A percentile compares a stretch with the other conserved stretches of the same genome.
Conservation (phyloP, 805 yeast genomes). For the Candida awuae region DNA sequence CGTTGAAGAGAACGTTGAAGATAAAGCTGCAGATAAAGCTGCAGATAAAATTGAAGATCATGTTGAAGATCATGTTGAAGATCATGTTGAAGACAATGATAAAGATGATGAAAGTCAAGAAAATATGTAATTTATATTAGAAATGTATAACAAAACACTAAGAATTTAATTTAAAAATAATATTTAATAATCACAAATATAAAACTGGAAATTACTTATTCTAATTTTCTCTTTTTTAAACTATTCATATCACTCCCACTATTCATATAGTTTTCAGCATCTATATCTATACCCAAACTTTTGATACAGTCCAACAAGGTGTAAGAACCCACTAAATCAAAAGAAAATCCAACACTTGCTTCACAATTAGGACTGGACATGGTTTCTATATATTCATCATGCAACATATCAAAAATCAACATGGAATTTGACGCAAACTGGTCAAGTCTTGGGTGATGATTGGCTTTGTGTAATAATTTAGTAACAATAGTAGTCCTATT, state of each 20-base stretch:
- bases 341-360: constrained; percentile 4
- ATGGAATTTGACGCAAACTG: constrained; percentile 7
- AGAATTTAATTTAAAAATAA: too few species aligned
- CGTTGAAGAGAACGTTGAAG: background rate
- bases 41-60: background rate
- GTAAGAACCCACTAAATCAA: constrained; percentile 1
- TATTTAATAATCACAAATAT: too few species aligned
- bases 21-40: background rate
- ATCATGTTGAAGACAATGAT: background rate
- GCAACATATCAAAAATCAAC: constrained; percentile 10
- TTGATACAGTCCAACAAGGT: constrained; percentile 7
- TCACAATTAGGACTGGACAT: background rate
- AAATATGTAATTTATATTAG: background rate
- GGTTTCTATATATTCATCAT: constrained; percentile 8
- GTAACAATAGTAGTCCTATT: constrained; percentile 6
- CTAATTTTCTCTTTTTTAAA: background rate
- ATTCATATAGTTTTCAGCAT: constrained; percentile 1
- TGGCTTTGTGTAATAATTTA: constrained; percentile 6
- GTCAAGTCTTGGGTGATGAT: constrained; percentile 4
- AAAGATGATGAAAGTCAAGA: background rate
- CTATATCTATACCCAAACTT: constrained; percentile 7
- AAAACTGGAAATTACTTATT: too few species aligned
- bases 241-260: background rate
- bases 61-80: background rate
- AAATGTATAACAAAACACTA: too few species aligned